Base-by-base conservation (phyloP, 164 flowering plant genomes). In the Litsea cubeba region DNA sequence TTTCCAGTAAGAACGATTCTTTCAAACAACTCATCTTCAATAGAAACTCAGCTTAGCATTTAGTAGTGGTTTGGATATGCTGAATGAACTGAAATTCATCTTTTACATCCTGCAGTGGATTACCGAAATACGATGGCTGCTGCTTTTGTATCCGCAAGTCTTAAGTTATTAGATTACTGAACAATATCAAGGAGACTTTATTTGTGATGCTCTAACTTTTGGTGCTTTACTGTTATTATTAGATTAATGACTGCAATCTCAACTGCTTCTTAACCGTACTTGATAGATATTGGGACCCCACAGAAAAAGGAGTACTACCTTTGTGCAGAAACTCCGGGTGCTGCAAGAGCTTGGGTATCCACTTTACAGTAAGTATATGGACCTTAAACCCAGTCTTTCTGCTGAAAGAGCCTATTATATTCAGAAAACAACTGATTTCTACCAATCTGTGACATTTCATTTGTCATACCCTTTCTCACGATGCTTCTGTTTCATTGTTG, bases 301-400 rank as follows among this genome's bases (percentile, higher is more conserved):
- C 96, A 92, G 87, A 96, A 91, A 70, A 90, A 89, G 71, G 98
- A 95, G 60, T 93, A 92, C 78, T 93, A 87, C 78, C 91, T 96
- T 8, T 93, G 99, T 86, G 95, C 99, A 51, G 97, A 96, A 84
- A 96, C 98, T 82, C 97, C 99, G 76, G 95, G 90, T 77, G 98
- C 99, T 74, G 90, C 99, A 73, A 94, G 88, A 84, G 99, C 99
- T 66, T 96, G 98, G 99, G 97, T 96, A 54, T 84, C 97, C 71
- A 96, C 99, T 69, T 82, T 96, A 77, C 97, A 90, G 99, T 96
- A 82, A 88, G 99, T 83, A 77, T 50, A 26, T 79, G 49, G 51
- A 50, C 25, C 68, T 75, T 73, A 57, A 28, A 49, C 73, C 63
- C 54, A 11, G 30, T 68, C 26, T 3, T 40, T 40, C 5, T 74